A percentile compares a stretch with the other conserved stretches of the same genome.
phyloP scores from a whole-genome alignment of 2,329 filamentous ascomycete genomes.

The Trichoderma endophyticum region DNA sequence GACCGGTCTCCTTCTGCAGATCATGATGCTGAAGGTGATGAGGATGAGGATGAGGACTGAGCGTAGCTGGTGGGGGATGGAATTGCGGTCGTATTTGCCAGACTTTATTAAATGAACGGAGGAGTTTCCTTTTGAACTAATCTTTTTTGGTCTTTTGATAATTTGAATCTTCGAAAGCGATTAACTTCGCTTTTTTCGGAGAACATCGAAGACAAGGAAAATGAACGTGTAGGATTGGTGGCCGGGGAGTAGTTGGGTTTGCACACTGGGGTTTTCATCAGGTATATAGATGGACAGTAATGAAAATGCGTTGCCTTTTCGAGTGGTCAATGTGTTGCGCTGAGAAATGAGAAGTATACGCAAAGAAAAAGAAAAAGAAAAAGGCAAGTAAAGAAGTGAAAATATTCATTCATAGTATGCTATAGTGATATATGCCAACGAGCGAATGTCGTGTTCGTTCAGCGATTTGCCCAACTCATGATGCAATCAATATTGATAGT shows the following conservation, averaged over 20 bases:
- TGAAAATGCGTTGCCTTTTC: conserved; percentile 5
- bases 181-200: not conserved
- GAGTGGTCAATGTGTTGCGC: not conserved
- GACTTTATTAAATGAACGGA: not conserved
- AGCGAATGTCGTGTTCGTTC: not conserved
- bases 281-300: conserved; percentile 17
- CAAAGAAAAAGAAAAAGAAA: not conserved
- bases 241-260: not conserved
- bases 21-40: conserved; percentile 47
- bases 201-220: not conserved
- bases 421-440: not conserved
- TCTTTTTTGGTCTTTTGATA: not conserved
- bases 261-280: not conserved
- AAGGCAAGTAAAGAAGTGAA: not conserved
- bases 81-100: not conserved
- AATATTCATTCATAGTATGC: not conserved
- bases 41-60: conserved; percentile 29
- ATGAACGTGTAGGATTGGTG: not conserved
- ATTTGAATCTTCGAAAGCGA: conserved; percentile 1
- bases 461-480: not conserved
- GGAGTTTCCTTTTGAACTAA: not conserved
- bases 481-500: not conserved
- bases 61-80: not conserved
- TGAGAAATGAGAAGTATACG: not conserved
- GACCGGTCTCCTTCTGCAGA: conserved; percentile 36